A percentile compares a stretch with the other conserved stretches of the same genome.
These are phyloP conservation scores for Psilocybe azurescens DNA, from an alignment of 768 basidiomycete genomes.

Conservation along the genomic window DNA sequence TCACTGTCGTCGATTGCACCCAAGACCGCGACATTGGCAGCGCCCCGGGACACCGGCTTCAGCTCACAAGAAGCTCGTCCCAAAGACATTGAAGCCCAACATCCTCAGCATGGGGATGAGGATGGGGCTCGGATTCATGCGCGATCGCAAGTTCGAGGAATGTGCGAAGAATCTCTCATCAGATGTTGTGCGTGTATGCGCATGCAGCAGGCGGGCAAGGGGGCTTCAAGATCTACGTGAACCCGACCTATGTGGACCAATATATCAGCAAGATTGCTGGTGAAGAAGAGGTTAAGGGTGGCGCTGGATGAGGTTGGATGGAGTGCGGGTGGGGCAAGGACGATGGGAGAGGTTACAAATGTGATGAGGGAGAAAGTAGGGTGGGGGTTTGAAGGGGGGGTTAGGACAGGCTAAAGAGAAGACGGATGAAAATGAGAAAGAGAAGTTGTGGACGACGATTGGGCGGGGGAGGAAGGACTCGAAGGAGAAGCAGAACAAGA, in stretches of 20 bases:
- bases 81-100: too few species aligned
- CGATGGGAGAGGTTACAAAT: slow-evolving; percentile 59
- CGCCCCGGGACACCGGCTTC: too few species aligned
- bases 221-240: too few species aligned
- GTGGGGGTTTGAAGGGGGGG: slow-evolving; percentile 17
- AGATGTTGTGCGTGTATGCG: too few species aligned
- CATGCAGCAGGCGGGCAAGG: too few species aligned
- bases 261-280: slow-evolving; percentile 65
- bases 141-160: too few species aligned
- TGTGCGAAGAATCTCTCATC: too few species aligned
- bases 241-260: too few species aligned
- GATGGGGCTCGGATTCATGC: too few species aligned
- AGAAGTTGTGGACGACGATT: slow-evolving; percentile 27
- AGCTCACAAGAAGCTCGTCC: too few species aligned
- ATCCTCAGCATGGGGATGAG: background rate
- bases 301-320: slow-evolving; percentile 54
- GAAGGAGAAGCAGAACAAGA: slow-evolving; percentile 34
- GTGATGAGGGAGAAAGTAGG: slow-evolving; percentile 34
- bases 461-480: slow-evolving; percentile 63
- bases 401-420: slow-evolving; percentile 39
- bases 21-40: too few species aligned
- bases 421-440: slow-evolving; percentile 31
- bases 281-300: slow-evolving; percentile 53
- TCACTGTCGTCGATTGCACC: too few species aligned
- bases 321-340: background rate